phyloP scores from a whole-genome alignment of 345 rosid genomes.

The Sonneratia alba region DNA sequence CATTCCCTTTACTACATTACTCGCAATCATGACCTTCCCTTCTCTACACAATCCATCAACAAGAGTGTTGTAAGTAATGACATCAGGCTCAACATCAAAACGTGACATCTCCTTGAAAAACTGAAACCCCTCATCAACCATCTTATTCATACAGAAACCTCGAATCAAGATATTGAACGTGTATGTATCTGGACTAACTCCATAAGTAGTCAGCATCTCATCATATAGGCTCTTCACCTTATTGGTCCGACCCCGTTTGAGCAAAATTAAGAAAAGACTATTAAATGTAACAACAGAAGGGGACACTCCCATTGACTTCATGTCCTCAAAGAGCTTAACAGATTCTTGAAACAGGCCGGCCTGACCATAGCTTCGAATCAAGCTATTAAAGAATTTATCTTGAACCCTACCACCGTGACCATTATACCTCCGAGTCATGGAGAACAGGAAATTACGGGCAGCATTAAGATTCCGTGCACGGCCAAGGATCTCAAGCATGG shows the following conservation, averaged over 20 bases:
- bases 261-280: constrained; percentile 46
- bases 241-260: constrained; percentile 59
- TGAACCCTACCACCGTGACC: constrained; percentile 41
- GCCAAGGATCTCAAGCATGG: constrained; percentile 60
- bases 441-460: constrained; percentile 66
- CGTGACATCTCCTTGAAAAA: constrained; percentile 50
- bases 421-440: constrained; percentile 48
- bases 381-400: constrained; percentile 64
- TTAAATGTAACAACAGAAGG: constrained; percentile 68
- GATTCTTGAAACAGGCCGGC: constrained; percentile 70
- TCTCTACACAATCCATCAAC: constrained; percentile 74
- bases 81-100: constrained; percentile 49
- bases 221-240: constrained; percentile 59
- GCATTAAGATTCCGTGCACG: constrained; percentile 48
- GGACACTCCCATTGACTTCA: constrained; percentile 60
- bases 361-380: constrained; percentile 58
- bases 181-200: constrained; percentile 58
- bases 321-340: constrained; percentile 40
- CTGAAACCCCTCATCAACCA: constrained; percentile 63
- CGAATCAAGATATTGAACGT: constrained; percentile 63
- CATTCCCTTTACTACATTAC: constrained; percentile 69
- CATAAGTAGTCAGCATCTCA: constrained; percentile 72
- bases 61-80: constrained; percentile 65
- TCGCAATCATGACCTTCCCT: constrained; percentile 69
- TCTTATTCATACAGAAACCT: constrained; percentile 62